phyloP scores from a whole-genome alignment of 306 rosid species.

The Medicago ruthenica region DNA sequence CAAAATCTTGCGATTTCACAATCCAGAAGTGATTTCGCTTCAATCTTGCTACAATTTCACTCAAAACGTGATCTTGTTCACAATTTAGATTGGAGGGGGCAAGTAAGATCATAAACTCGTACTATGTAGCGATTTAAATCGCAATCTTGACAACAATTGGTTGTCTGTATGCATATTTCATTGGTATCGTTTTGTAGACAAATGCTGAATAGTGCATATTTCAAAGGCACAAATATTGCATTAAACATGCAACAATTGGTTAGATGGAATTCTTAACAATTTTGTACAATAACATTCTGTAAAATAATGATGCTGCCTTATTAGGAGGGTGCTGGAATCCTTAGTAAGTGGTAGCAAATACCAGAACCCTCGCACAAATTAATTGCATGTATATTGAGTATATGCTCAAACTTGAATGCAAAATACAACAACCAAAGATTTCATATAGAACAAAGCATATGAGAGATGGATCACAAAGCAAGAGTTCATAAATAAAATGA shows the following conservation, averaged over 20 bases:
- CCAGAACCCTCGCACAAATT: neutral
- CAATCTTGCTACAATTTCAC: neutral
- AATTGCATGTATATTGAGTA: neutral
- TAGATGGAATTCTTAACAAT: neutral
- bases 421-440: no score
- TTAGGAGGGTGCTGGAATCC: neutral
- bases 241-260: neutral
- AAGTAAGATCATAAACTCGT: neutral
- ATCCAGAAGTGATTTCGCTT: neutral
- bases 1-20: neutral
- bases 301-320: neutral
- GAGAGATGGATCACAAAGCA: slow-evolving; percentile 14
- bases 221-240: neutral
- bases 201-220: neutral
- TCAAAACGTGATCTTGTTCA: neutral
- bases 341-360: neutral
- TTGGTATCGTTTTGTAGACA: neutral
- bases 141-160: neutral
- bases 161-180: neutral
- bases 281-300: neutral
- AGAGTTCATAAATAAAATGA: neutral
- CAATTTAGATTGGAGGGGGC: neutral
- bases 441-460: no score
- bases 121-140: neutral
- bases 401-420: neutral